phyloP scores from a whole-genome alignment of 176 grass and related monocot species.

The Urochloa ruziziensis region DNA sequence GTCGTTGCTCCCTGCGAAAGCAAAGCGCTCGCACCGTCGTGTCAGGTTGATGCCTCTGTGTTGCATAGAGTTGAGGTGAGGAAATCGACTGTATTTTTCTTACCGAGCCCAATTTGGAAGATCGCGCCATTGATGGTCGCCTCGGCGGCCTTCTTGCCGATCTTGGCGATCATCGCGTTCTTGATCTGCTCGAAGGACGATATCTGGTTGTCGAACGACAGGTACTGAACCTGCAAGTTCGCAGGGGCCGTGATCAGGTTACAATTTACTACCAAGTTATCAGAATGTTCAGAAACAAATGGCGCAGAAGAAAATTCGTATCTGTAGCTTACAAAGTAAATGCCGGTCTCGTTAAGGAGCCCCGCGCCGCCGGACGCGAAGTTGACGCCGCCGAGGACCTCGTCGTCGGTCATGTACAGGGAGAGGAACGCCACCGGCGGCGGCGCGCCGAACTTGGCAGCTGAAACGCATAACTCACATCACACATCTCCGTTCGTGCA shows the following conservation, averaged over 20 bases:
- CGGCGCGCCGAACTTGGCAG: slow-evolving; percentile 73
- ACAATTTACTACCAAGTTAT: too few relatives aligned
- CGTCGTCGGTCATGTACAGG: slow-evolving; percentile 72
- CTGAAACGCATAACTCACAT: slow-evolving; percentile 26
- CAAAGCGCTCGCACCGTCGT: not conserved
- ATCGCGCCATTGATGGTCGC: slow-evolving; percentile 66
- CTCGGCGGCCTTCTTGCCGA: slow-evolving; percentile 63
- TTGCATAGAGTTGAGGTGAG: not conserved
- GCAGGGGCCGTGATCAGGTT: not conserved
- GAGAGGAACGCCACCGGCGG: slow-evolving; percentile 71
- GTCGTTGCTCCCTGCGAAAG: slow-evolving; percentile 87
- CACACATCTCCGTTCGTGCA: not conserved
- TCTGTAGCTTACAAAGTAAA: slow-evolving; percentile 75
- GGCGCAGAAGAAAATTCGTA: not conserved
- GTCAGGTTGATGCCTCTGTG: not conserved
- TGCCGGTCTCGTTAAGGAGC: slow-evolving; percentile 91
- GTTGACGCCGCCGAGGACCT: slow-evolving; percentile 70
- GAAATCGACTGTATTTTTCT: not conserved
- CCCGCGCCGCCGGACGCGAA: slow-evolving; percentile 90
- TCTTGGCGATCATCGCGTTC: slow-evolving; percentile 60
- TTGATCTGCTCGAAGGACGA: slow-evolving; percentile 60
- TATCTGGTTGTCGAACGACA: slow-evolving; percentile 93
- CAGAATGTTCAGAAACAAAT: not conserved
- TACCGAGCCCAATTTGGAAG: slow-evolving; percentile 82
- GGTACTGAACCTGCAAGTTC: slow-evolving; percentile 69